These are phyloP conservation scores for Kluyveromyces wickerhamii DNA, from an alignment of 805 yeast species.

Conservation along the genomic window DNA sequence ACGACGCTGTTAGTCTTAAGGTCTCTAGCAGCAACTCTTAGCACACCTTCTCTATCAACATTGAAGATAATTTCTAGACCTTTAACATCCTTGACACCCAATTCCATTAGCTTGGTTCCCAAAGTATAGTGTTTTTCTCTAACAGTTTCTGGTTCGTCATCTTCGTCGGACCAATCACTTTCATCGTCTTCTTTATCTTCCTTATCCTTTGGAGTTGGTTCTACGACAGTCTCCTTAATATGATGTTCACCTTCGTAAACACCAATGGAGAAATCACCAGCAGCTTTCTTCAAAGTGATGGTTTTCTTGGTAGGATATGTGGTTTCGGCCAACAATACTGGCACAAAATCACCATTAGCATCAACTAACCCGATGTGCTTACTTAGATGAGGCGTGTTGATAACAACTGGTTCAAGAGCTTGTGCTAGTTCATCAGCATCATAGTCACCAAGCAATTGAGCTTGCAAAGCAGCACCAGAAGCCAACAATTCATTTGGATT, in stretches of 20 bases:
- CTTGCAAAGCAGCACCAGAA: conserved; percentile 96
- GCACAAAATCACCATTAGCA: conserved; percentile 61
- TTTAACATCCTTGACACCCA: conserved; percentile 62
- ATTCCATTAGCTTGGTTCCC: conserved; percentile 68
- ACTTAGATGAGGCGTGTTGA: conserved; percentile 79
- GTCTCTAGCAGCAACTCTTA: conserved; percentile 57
- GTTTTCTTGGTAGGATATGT: conserved; percentile 85
- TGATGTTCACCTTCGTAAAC: conserved; percentile 82
- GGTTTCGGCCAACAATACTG: conserved; percentile 74
- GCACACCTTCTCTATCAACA: conserved; percentile 53
- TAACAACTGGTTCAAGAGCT: conserved; percentile 68
- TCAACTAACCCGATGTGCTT: conserved; percentile 81
- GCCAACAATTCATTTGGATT: conserved; percentile 86
- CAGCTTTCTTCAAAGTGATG: conserved; percentile 51
- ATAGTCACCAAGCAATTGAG: conserved; percentile 72
- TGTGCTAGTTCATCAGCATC: conserved; percentile 77
- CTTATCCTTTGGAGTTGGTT: conserved; percentile 47
- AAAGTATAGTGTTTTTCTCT: conserved; percentile 68
- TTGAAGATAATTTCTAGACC: conserved; percentile 54
- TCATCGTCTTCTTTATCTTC: conserved; percentile 43
- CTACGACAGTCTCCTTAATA: conserved; percentile 73
- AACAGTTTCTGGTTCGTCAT: conserved; percentile 85
- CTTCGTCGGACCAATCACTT: conserved; percentile 46
- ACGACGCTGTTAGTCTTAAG: conserved; percentile 49
- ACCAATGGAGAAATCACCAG: conserved; percentile 56